A percentile compares a stretch with the other conserved stretches of the same genome.
Evolutionary conservation across 2,329 filamentous ascomycete genomes (phyloP).

Genomic region (Diaporthe ilicicola): DNA sequence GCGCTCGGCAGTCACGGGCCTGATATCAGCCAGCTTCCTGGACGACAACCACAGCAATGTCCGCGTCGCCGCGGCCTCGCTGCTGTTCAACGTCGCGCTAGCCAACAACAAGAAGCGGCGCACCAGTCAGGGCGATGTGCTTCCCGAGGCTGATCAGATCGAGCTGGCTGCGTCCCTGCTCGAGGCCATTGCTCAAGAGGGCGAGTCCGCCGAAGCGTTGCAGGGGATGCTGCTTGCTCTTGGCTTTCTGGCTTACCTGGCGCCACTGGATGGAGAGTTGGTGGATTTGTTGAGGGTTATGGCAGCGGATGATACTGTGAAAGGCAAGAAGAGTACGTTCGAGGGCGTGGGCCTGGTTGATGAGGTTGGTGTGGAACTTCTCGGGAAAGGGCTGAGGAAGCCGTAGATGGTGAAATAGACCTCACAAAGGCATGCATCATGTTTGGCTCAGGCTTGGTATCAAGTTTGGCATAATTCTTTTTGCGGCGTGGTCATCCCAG

Average conservation of each 20-base stretch:
- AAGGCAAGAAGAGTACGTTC: slow-evolving; percentile 65
- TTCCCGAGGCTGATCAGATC: slow-evolving; percentile 77
- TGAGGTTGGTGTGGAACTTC: slow-evolving; percentile 61
- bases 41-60: slow-evolving; percentile 78
- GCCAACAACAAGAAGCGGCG: slow-evolving; percentile 73
- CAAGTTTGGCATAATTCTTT: neutral
- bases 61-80: slow-evolving; percentile 81
- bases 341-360: slow-evolving; percentile 64
- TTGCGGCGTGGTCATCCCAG: neutral
- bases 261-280: slow-evolving; percentile 76
- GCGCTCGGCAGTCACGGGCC: slow-evolving; percentile 67
- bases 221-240: slow-evolving; percentile 80
- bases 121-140: slow-evolving; percentile 61
- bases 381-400: slow-evolving; percentile 58
- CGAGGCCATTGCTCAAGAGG: slow-evolving; percentile 72
- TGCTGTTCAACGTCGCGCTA: slow-evolving; percentile 83
- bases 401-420: slow-evolving; percentile 27
- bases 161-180: slow-evolving; percentile 84
- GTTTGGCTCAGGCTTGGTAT: neutral
- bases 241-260: slow-evolving; percentile 78
- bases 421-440: neutral
- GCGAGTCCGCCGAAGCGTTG: slow-evolving; percentile 73
- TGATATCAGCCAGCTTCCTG: slow-evolving; percentile 81
- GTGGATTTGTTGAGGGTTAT: slow-evolving; percentile 80
- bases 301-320: slow-evolving; percentile 74